Evolutionary conservation across 148 eudicot species (phyloP), one percentile per base, ranked within the genome.

Genomic region (Rhododendron vialii): DNA sequence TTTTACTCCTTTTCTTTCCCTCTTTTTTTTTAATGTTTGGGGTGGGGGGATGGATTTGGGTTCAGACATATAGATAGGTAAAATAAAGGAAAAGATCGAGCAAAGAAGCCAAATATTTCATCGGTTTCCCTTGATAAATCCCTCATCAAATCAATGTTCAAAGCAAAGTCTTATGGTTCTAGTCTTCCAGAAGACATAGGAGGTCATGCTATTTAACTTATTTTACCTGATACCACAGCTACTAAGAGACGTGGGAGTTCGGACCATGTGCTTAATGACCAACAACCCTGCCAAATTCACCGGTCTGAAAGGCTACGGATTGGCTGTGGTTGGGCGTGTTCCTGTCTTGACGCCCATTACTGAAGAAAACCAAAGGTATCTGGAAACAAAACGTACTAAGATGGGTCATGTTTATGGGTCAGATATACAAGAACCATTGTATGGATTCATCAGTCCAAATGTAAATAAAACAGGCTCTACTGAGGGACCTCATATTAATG

Each of bases 341-440:
- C 99, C 99, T n/a, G 98, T 97, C 33, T 86, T 97, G 90, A 95
- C 98, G 20, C 95, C 98, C 26, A 93, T 97, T 86, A 97, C 98
- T n/a, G 91, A 92, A 35, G 98, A 97, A 89, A 97, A 97, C 88
- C 90, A 75, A 87, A 94, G 90, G 85, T 96, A 96, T 83, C 86
- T 96, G 74, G 99, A 95, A 86, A 92, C 99, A 4, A 96, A 96
- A 86, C 89, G 98, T 26, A 80, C 83, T 78, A 96, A 96, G 86
- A 95, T 96, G 99, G 99, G 99, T 36, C 99, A 97, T 90, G 85
- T 97, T n/a, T 97, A 97, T 86, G 94, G 91, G 53, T 91, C 97
- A n/a, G 98, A 95, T 71, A 81, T 92, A 74, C 92, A 92, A 83
- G 93, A 86, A 82, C 91, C 92, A 45, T 89, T 90, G 41, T 63